A percentile compares a stretch with the other conserved stretches of the same genome.
Conservation (phyloP, 2,329 filamentous ascomycete species). For the Hymenoscyphus scutula region DNA sequence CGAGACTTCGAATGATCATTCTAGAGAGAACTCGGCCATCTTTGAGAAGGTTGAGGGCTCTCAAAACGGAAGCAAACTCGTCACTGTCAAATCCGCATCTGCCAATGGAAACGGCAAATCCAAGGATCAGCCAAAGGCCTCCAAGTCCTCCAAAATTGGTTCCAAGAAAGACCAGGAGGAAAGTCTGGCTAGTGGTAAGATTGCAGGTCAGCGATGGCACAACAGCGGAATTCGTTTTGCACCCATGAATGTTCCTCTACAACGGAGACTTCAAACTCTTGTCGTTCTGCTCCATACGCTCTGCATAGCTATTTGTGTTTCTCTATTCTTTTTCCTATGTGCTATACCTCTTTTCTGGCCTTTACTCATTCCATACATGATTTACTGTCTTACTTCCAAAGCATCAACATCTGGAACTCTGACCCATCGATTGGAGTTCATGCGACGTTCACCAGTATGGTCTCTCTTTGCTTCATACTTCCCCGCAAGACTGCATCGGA, state of each 20-base stretch:
- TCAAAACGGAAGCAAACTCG: slow-evolving; percentile 27
- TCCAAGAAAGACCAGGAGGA: slow-evolving; percentile 29
- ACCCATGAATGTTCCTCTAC: slow-evolving; percentile 70
- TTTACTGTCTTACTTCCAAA: slow-evolving; percentile 79
- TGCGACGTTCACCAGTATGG: slow-evolving; percentile 76
- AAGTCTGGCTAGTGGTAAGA: slow-evolving; percentile 31
- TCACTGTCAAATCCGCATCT: slow-evolving; percentile 28
- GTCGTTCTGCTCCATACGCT: slow-evolving; percentile 73
- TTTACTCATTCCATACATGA: slow-evolving; percentile 68
- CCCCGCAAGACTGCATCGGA: slow-evolving; percentile 83
- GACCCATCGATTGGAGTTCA: slow-evolving; percentile 68
- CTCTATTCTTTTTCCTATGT: slow-evolving; percentile 86
- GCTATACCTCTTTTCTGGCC: slow-evolving; percentile 93
- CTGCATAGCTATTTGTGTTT: slow-evolving; percentile 67
- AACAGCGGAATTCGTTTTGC: slow-evolving; percentile 72
- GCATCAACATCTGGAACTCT: slow-evolving; percentile 74
- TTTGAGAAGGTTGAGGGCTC: slow-evolving; percentile 30
- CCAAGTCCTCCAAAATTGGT: slow-evolving; percentile 16
- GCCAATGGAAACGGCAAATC: slow-evolving; percentile 23
- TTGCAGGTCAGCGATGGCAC: slow-evolving; percentile 37
- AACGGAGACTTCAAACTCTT: slow-evolving; percentile 72
- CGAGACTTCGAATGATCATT: background rate
- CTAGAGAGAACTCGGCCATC: slow-evolving; percentile 15
- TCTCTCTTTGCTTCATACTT: slow-evolving; percentile 90
- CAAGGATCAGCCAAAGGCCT: slow-evolving; percentile 12